Conservation (phyloP, 1,139 yeast genomes). For the Chernovozyma sophiae-reginae region DNA sequence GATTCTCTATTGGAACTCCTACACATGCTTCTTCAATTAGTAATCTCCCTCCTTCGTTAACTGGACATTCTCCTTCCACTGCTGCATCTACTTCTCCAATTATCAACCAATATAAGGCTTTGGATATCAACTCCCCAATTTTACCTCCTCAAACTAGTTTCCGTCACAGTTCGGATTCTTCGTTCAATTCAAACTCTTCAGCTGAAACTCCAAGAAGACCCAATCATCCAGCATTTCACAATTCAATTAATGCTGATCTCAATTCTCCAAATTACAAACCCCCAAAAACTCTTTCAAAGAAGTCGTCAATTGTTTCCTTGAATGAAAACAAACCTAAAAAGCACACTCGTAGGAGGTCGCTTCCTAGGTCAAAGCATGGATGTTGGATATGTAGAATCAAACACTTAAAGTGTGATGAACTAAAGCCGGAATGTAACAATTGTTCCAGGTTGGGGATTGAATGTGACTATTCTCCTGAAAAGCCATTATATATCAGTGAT, state of each 20-base stretch:
- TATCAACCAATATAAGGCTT: slow-evolving; percentile 7
- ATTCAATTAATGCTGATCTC: slow-evolving; percentile 1
- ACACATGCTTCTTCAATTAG: neutral
- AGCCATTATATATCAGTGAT: slow-evolving; percentile 41
- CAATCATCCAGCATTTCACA: slow-evolving; percentile 9
- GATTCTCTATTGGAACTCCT: neutral
- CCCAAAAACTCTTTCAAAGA: slow-evolving; percentile 7
- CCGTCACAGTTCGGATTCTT: slow-evolving; percentile 25
- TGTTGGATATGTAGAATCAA: slow-evolving; percentile 51
- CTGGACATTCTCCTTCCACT: slow-evolving; percentile 1
- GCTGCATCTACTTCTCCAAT: slow-evolving; percentile 8
- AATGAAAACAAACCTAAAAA: slow-evolving; percentile 23
- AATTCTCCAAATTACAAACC: slow-evolving; percentile 2
- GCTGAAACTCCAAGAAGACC: slow-evolving; percentile 16
- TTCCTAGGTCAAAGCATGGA: slow-evolving; percentile 43
- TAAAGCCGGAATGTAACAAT: slow-evolving; percentile 34
- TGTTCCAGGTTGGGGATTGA: slow-evolving; percentile 40
- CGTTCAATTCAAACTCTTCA: slow-evolving; percentile 13
- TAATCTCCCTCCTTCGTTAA: slow-evolving; percentile 2
- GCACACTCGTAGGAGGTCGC: slow-evolving; percentile 38
- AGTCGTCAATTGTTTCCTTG: slow-evolving; percentile 6
- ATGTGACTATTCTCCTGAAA: slow-evolving; percentile 41
- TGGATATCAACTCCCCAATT: slow-evolving; percentile 9
- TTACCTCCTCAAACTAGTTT: slow-evolving; percentile 24
- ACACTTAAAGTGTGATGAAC: slow-evolving; percentile 46